phyloP scores from a whole-genome alignment of 129 eudicot species.

The Escallonia rubra region DNA sequence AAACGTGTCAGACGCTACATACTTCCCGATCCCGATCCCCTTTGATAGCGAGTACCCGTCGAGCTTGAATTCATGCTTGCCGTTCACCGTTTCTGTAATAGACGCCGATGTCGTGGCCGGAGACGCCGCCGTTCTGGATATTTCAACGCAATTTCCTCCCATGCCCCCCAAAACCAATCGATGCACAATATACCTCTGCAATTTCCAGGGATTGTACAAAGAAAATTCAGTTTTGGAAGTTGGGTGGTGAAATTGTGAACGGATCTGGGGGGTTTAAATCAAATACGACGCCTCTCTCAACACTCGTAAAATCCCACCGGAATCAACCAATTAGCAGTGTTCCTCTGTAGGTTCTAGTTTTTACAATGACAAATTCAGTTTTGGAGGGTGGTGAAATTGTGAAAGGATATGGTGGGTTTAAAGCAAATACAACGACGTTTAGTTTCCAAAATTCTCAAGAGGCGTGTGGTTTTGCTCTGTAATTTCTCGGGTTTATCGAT shows the following conservation, averaged over 20 bases:
- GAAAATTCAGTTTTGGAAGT: neutral
- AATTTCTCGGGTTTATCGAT: no score
- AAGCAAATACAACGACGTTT: no score
- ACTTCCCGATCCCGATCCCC: slow-evolving; percentile 79
- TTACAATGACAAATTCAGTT: neutral
- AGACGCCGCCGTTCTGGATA: slow-evolving; percentile 26
- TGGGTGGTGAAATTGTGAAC: neutral
- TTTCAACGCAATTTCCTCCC: slow-evolving; percentile 39
- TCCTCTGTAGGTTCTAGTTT: no score
- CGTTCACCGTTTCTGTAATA: slow-evolving; percentile 63
- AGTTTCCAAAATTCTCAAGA: no score
- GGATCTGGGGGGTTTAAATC: no score
- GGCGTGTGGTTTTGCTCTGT: no score
- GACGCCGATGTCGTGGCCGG: slow-evolving; percentile 51
- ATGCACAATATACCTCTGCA: no score
- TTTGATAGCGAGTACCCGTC: slow-evolving; percentile 68
- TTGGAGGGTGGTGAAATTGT: neutral
- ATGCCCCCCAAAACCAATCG: slow-evolving; percentile 21
- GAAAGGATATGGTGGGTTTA: no score
- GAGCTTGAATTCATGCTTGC: slow-evolving; percentile 71
- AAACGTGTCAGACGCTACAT: slow-evolving; percentile 71
- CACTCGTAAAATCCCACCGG: slow-evolving; percentile 2
- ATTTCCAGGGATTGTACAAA: no score
- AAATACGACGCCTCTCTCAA: no score
- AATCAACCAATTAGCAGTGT: no score